Evolutionary conservation across 345 rosid species (phyloP), one percentile per base, ranked within the genome.

Genomic region (Gossypium ekmanianum): DNA sequence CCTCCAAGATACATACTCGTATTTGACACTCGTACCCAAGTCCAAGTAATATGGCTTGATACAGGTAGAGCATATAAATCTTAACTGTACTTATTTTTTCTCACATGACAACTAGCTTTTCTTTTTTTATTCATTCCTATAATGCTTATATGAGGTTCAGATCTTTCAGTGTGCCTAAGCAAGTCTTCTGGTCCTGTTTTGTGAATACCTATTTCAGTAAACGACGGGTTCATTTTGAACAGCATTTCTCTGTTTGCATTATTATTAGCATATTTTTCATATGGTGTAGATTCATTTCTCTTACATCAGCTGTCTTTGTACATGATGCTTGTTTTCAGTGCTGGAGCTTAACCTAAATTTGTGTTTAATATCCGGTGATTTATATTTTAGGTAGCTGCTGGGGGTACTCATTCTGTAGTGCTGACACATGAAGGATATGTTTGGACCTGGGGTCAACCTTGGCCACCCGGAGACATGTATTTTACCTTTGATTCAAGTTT

Each of bases 401-500:
- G 99, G 34, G 99, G 99, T 63, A 96, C 99, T 74, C 99, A 93
- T 75, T 96, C 99, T 34, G 97, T 93, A 52, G 99, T 96, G 83
- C 92, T 96, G 71, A 96, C 99, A 9, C 80, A 80, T 12, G 97
- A 96, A 61, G 98, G 99, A 18, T 82, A 86, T 72, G 99, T 96
- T 16, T 96, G 99, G 99, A 89, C 93, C 70, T 96, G 98, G 99
- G 99, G 99, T 83, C 99, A 93, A 72, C 99, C 99, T 34, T 96
- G 99, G 99, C 99, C 99, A 81, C 99, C 99, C 11, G 98, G 98
- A 61, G 99, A 96, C 95, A 96, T 93, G 99, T 96, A 88, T 54
- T 39, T 63, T 63, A 48, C 57, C 22, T 62, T 69, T 43, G 29
- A 16, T 76, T 69, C 58, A 14, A 24, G 45, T 57, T 20, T 61